phyloP scores from a whole-genome alignment of 2,329 filamentous ascomycete species.

The Colletotrichum cereale region DNA sequence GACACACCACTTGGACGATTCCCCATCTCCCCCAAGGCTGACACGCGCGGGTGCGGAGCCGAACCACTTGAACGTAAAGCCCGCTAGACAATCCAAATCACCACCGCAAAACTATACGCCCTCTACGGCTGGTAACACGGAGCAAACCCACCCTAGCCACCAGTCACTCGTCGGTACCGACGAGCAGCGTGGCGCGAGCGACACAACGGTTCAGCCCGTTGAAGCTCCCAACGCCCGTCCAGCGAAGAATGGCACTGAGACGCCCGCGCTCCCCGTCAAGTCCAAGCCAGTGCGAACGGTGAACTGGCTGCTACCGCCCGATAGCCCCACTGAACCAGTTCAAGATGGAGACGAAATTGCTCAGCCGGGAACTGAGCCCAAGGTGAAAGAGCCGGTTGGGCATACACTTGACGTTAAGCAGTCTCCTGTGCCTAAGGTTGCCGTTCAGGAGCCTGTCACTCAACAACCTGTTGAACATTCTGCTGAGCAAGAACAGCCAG shows the following conservation, averaged over 20 bases:
- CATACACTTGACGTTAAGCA: background rate
- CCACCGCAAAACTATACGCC: conserved; percentile 26
- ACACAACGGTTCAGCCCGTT: conserved; percentile 45
- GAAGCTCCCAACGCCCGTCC: conserved; percentile 11
- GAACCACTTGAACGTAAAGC: background rate
- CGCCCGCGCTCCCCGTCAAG: background rate
- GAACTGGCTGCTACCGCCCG: conserved; percentile 33
- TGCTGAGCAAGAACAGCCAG: background rate
- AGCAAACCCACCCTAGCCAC: conserved; percentile 48
- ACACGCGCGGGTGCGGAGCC: background rate
- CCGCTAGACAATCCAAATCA: background rate
- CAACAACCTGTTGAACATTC: background rate
- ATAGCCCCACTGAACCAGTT: conserved; percentile 2
- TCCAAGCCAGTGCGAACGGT: conserved; percentile 23
- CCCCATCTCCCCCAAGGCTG: conserved; percentile 22
- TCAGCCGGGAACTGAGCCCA: background rate
- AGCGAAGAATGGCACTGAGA: background rate
- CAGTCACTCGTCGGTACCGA: conserved; percentile 43
- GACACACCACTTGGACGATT: background rate
- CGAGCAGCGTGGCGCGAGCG: conserved; percentile 42
- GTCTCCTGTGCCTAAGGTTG: background rate
- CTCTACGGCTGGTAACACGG: conserved; percentile 32
- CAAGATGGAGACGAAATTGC: background rate
- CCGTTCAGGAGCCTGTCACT: background rate
- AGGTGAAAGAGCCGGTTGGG: background rate